Conservation (phyloP, 345 rosid species). For the Nephelium lappaceum region DNA sequence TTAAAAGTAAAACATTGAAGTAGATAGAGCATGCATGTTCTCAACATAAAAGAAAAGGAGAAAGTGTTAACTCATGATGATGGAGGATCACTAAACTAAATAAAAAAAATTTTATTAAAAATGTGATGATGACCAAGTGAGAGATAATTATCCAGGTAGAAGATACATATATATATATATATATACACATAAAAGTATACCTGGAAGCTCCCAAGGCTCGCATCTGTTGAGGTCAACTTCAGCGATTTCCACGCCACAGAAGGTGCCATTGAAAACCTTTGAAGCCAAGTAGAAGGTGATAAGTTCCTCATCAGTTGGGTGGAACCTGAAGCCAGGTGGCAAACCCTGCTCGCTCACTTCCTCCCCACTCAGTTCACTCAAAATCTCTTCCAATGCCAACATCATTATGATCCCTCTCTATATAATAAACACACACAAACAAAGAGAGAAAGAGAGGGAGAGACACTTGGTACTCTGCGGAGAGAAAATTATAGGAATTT, state of each 20-base stretch:
- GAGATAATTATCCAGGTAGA: not conserved
- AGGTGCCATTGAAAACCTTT: constrained; percentile 73
- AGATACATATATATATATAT: not conserved
- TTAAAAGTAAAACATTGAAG: not conserved
- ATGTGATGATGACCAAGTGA: not conserved
- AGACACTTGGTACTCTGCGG: not conserved
- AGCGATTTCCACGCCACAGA: constrained; percentile 71
- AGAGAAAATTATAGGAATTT: too few species aligned
- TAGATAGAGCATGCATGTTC: not conserved
- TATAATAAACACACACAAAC: not conserved
- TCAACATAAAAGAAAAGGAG: not conserved
- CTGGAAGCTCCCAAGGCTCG: constrained; percentile 99
- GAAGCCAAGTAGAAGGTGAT: constrained; percentile 87
- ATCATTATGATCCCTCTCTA: constrained; percentile 20
- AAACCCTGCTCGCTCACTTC: constrained; percentile 72
- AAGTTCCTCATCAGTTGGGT: constrained; percentile 97
- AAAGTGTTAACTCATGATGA: not conserved
- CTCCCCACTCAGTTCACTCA: constrained; percentile 64
- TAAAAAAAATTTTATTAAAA: not conserved
- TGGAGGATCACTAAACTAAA: constrained; percentile 13
- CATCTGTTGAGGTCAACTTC: constrained; percentile 95
- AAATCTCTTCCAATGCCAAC: constrained; percentile 64
- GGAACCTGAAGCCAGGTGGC: constrained; percentile 97
- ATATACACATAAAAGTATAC: constrained; percentile 29
- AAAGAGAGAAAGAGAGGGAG: not conserved